These are phyloP conservation scores for Camptophora hylomeconis DNA, from an alignment of 2,329 filamentous ascomycete genomes.

Conservation along the genomic window DNA sequence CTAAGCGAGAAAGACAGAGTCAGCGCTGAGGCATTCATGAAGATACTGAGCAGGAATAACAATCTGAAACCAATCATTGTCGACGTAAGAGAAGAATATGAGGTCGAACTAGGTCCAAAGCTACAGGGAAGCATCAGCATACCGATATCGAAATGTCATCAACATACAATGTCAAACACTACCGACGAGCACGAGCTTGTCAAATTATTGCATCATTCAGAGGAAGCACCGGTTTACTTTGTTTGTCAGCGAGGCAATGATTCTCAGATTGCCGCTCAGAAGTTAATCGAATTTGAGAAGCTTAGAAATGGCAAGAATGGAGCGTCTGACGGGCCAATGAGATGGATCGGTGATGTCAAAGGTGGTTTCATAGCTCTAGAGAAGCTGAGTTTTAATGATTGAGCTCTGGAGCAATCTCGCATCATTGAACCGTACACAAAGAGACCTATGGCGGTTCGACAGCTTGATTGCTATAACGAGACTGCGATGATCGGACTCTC, in stretches of 20 bases:
- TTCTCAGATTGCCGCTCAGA: slow-evolving; percentile 32
- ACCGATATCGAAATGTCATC: slow-evolving; percentile 29
- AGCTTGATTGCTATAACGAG: no score
- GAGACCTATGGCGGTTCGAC: no score
- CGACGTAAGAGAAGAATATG: slow-evolving; percentile 73
- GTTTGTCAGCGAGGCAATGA: slow-evolving; percentile 38
- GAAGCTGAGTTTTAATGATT: no score
- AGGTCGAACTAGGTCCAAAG: slow-evolving; percentile 62
- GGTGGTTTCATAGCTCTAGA: slow-evolving; percentile 15
- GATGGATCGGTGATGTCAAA: slow-evolving; percentile 13
- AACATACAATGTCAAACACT: no score
- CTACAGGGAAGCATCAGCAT: slow-evolving; percentile 60
- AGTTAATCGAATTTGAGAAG: slow-evolving; percentile 23
- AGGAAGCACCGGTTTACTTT: slow-evolving; percentile 26
- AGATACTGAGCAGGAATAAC: slow-evolving; percentile 14
- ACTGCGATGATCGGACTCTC: no score
- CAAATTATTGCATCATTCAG: slow-evolving; percentile 1
- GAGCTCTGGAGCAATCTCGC: no score
- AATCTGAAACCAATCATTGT: slow-evolving; percentile 45
- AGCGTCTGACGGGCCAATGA: not conserved
- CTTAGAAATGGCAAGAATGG: not conserved
- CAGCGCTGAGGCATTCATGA: slow-evolving; percentile 47
- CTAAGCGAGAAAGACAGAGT: slow-evolving; percentile 55
- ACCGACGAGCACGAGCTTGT: no score
- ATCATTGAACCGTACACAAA: no score